A percentile compares a stretch with the other conserved stretches of the same genome.
phyloP scores from a whole-genome alignment of 108 stramenopile genomes.

The Seminavis robusta region DNA sequence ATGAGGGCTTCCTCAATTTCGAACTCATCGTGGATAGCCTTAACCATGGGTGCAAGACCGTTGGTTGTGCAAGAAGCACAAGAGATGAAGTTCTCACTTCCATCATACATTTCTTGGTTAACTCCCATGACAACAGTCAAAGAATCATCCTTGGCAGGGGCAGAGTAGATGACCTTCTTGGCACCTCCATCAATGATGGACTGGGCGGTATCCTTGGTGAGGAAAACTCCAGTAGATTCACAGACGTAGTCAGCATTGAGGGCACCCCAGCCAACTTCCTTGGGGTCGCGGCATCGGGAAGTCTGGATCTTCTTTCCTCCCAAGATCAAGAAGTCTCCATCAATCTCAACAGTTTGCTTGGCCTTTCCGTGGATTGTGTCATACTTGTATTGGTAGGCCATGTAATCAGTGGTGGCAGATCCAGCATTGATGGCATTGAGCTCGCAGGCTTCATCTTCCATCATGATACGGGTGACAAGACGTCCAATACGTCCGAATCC shows the following conservation, averaged over 20 bases:
- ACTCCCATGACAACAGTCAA: slow-evolving; percentile 99
- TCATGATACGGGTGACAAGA: slow-evolving; percentile 97
- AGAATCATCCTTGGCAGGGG: slow-evolving; percentile 99
- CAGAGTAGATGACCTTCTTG: slow-evolving; percentile 99
- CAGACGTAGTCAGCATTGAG: slow-evolving; percentile 97
- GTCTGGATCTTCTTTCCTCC: slow-evolving; percentile 94
- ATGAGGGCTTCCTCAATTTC: slow-evolving; percentile 98
- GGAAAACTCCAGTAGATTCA: slow-evolving; percentile 99
- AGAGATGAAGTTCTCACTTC: slow-evolving; percentile 94
- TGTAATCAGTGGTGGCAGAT: slow-evolving; percentile 96
- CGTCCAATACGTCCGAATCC: slow-evolving; percentile 99
- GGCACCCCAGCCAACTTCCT: slow-evolving; percentile 94
- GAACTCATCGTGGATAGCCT: slow-evolving; percentile 97
- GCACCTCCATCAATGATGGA: slow-evolving; percentile 97
- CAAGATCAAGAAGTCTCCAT: slow-evolving; percentile 96
- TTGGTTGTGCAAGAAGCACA: slow-evolving; percentile 99
- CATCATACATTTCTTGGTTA: slow-evolving; percentile 92
- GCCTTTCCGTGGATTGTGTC: slow-evolving; percentile 99
- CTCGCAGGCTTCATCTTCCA: slow-evolving; percentile 87
- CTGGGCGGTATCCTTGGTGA: slow-evolving; percentile 93
- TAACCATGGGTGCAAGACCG: slow-evolving; percentile 98
- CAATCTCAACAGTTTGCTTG: slow-evolving; percentile 95
- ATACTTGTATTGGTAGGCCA: slow-evolving; percentile 99
- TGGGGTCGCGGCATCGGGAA: slow-evolving; percentile 93
- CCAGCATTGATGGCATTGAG: slow-evolving; percentile 96